phyloP scores from a whole-genome alignment of 2,329 filamentous ascomycete genomes.

The Madurella mycetomatis region DNA sequence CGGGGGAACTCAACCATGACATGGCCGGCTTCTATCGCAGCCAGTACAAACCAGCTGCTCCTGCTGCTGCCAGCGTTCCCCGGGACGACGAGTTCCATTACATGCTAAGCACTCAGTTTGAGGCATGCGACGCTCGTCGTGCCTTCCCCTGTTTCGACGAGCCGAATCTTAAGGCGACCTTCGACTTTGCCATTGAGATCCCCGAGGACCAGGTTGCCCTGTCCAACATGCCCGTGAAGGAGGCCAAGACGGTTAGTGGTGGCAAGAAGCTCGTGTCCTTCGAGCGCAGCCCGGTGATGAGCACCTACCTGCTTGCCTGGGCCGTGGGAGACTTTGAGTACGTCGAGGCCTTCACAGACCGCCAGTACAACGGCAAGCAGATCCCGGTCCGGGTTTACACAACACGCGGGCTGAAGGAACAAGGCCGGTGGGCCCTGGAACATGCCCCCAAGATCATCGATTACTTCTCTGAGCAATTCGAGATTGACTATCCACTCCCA shows the following conservation, averaged over 20 bases:
- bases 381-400: constrained; percentile 95
- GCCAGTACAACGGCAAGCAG: constrained; percentile 85
- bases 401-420: constrained; percentile 86
- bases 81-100: constrained; percentile 63
- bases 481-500: constrained; percentile 86
- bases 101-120: constrained; percentile 96
- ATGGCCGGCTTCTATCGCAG: constrained; percentile 93
- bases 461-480: constrained; percentile 93
- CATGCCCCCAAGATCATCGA: constrained; percentile 93
- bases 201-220: constrained; percentile 83
- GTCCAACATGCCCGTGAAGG: constrained; percentile 92
- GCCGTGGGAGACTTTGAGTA: constrained; percentile 97
- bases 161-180: constrained; percentile 93
- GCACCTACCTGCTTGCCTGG: constrained; percentile 88
- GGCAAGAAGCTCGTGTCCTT: constrained; percentile 74
- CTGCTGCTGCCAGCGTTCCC: constrained; percentile 72
- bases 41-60: constrained; percentile 75
- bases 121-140: constrained; percentile 88
- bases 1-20: constrained; percentile 79
- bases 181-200: constrained; percentile 89
- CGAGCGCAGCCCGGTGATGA: constrained; percentile 83
- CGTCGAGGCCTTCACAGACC: constrained; percentile 83
- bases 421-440: constrained; percentile 83
- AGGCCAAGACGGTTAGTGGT: constrained; percentile 52
- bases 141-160: constrained; percentile 99